phyloP scores from a whole-genome alignment of 2,329 filamentous ascomycete species.

The Bipolaris sorokiniana region DNA sequence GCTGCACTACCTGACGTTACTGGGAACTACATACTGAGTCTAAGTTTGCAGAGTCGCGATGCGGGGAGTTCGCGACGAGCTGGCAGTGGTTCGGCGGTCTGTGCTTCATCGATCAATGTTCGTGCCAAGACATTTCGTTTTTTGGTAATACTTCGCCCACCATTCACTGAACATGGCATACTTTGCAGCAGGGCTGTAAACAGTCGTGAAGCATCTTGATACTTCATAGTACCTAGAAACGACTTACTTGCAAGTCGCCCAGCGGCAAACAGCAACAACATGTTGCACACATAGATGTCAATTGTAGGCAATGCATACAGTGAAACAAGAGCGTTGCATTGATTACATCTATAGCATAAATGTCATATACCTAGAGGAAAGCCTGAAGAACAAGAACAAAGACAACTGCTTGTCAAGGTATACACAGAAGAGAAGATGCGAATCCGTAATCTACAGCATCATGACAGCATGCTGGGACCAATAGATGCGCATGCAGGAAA shows the following conservation, averaged over 20 bases:
- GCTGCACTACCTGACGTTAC: conserved; percentile 2
- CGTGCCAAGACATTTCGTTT: neutral
- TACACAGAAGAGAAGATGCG: conserved; percentile 23
- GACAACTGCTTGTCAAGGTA: conserved; percentile 15
- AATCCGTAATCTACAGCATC: conserved; percentile 9
- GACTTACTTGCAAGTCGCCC: neutral
- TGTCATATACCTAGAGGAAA: neutral
- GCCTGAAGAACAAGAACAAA: conserved; percentile 1
- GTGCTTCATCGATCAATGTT: conserved; percentile 1
- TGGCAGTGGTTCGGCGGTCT: conserved; percentile 10
- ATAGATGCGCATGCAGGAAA: conserved; percentile 19
- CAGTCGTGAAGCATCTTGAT: too few species aligned
- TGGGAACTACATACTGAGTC: conserved; percentile 27
- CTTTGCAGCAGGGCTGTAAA: too few species aligned
- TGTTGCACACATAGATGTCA: neutral
- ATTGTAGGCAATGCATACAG: neutral
- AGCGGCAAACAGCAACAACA: neutral
- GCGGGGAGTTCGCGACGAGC: conserved; percentile 9
- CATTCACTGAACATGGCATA: neutral
- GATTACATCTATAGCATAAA: conserved; percentile 10
- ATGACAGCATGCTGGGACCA: conserved; percentile 16
- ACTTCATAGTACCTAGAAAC: too few species aligned
- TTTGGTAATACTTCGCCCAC: too few species aligned
- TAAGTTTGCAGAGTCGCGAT: conserved; percentile 8
- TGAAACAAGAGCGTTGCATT: conserved; percentile 1